Evolutionary conservation across 805 yeast genomes (phyloP).

Genomic region (Torulaspora quercuum): DNA sequence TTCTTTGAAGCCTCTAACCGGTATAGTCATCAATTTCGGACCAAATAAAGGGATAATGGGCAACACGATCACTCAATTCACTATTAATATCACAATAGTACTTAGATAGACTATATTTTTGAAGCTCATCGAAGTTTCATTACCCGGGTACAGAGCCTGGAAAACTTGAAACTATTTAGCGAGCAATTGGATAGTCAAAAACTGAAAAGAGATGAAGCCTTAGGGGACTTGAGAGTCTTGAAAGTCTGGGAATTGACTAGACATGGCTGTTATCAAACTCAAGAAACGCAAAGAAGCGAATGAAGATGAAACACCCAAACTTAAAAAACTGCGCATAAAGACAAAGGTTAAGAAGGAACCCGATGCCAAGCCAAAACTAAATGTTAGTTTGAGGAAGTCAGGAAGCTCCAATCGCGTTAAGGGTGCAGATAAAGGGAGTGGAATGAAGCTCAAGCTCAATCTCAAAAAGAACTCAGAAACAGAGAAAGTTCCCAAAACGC

Average conservation of each 20-base stretch:
- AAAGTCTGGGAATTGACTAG: neutral
- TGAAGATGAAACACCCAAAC: slow-evolving; percentile 21
- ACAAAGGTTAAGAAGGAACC: slow-evolving; percentile 15
- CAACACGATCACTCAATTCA: too few relatives aligned
- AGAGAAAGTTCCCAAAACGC: slow-evolving; percentile 33
- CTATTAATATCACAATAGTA: too few relatives aligned
- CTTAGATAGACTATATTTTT: too few relatives aligned
- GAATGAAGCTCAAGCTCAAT: slow-evolving; percentile 25
- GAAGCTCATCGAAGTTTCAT: too few relatives aligned
- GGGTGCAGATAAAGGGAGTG: slow-evolving; percentile 12
- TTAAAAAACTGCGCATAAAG: slow-evolving; percentile 27
- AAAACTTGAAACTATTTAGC: too few relatives aligned
- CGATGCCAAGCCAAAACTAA: slow-evolving; percentile 24
- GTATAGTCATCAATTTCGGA: slow-evolving; percentile 14
- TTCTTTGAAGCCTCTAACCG: slow-evolving; percentile 12
- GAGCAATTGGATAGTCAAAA: neutral
- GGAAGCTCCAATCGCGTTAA: slow-evolving; percentile 7
- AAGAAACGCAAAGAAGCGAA: slow-evolving; percentile 27
- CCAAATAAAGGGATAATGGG: too few relatives aligned
- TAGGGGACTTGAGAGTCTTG: neutral
- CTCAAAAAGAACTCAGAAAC: slow-evolving; percentile 32
- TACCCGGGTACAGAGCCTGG: too few relatives aligned
- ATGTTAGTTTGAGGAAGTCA: slow-evolving; percentile 25
- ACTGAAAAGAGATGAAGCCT: neutral
- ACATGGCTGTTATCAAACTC: slow-evolving; percentile 31